Conservation (phyloP, 2,329 filamentous ascomycete genomes). For the Alternaria rosae region DNA sequence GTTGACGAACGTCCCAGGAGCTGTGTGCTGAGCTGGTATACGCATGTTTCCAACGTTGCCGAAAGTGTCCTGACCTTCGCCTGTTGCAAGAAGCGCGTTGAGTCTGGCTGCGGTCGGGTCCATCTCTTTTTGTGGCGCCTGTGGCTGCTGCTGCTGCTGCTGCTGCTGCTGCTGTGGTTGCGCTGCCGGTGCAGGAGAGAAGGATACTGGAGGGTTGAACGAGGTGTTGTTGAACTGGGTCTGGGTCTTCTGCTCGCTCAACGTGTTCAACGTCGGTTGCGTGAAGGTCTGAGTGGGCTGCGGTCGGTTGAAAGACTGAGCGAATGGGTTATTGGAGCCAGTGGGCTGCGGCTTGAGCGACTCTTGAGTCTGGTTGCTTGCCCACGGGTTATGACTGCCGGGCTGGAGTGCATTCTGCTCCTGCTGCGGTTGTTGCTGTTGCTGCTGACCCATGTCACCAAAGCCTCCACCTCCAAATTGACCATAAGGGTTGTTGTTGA, state of each 20-base stretch:
- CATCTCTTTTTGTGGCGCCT: slow-evolving; percentile 51
- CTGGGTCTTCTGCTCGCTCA: slow-evolving; percentile 85
- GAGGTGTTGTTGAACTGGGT: slow-evolving; percentile 65
- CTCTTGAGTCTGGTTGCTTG: slow-evolving; percentile 65
- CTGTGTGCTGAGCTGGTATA: slow-evolving; percentile 95
- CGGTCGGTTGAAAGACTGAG: slow-evolving; percentile 69
- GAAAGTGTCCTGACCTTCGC: slow-evolving; percentile 96
- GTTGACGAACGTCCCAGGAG: slow-evolving; percentile 95
- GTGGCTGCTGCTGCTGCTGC: slow-evolving; percentile 50
- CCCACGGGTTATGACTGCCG: slow-evolving; percentile 96
- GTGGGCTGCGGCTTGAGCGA: slow-evolving; percentile 83
- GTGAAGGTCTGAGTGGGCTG: slow-evolving; percentile 65
- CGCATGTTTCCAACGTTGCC: slow-evolving; percentile 96
- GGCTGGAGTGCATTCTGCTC: slow-evolving; percentile 72
- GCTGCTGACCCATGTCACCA: slow-evolving; percentile 42
- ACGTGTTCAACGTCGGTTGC: slow-evolving; percentile 74
- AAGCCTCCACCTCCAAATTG: slow-evolving; percentile 46
- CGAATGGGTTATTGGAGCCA: slow-evolving; percentile 98
- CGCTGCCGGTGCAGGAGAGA: slow-evolving; percentile 49
- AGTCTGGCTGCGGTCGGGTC: slow-evolving; percentile 74
- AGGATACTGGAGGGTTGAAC: slow-evolving; percentile 58
- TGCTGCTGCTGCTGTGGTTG: slow-evolving; percentile 46
- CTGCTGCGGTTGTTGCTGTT: slow-evolving; percentile 56
- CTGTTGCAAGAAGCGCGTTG: slow-evolving; percentile 83
- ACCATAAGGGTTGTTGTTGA: slow-evolving; percentile 56